Evolutionary conservation across 106 monocot genomes (phyloP).

Genomic region (Amphibolis antarctica): DNA sequence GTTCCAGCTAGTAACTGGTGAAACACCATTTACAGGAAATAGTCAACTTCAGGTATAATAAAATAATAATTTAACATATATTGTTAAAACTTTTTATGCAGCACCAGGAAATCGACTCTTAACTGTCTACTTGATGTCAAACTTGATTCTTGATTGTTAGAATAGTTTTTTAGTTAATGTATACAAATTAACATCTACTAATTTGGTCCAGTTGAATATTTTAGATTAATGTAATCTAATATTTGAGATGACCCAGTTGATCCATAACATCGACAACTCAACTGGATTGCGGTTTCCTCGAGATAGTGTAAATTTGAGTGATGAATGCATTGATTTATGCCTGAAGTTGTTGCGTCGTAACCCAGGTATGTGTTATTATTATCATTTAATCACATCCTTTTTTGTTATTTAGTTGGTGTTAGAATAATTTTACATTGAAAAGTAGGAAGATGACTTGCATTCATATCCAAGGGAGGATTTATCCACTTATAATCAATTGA

Average conservation of each 20-base stretch:
- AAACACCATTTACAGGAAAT: constrained; percentile 73
- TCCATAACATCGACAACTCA: constrained; percentile 77
- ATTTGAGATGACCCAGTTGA: constrained; percentile 37
- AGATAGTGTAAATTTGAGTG: constrained; percentile 40
- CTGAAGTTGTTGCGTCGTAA: constrained; percentile 68
- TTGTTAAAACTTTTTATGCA: background rate
- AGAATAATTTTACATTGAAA: too few species aligned
- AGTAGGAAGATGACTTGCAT: too few species aligned
- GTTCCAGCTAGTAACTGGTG: constrained; percentile 43
- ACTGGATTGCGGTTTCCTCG: constrained; percentile 56
- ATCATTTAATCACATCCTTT: background rate
- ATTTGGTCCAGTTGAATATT: too few species aligned
- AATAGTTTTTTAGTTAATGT: background rate
- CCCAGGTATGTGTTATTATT: constrained; percentile 40
- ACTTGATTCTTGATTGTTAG: background rate
- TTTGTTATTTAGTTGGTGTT: background rate
- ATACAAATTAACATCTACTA: too few species aligned
- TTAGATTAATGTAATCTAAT: constrained; percentile 13
- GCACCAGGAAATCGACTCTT: background rate
- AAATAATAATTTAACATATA: background rate
- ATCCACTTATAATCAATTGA: too few species aligned
- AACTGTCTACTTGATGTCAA: background rate
- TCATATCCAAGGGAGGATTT: too few species aligned
- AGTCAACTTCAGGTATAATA: constrained; percentile 67
- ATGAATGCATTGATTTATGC: constrained; percentile 84